Base-by-base conservation (phyloP, 305 asterid genomes). In the Fraxinus sp. region DNA sequence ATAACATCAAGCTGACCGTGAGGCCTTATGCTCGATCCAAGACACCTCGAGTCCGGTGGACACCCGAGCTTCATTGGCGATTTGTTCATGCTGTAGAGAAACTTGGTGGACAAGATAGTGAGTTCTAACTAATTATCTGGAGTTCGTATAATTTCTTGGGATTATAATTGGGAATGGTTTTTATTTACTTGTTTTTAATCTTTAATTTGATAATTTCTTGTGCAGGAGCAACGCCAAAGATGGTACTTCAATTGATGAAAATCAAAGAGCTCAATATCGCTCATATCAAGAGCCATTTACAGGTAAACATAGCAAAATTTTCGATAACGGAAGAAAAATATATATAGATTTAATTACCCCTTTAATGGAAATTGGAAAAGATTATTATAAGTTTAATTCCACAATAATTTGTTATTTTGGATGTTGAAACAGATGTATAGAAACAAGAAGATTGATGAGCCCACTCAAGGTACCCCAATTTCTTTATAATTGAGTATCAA, bases 221-320 rank as follows among this genome's bases (percentile, higher is more conserved):
- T 85, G 88, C 83, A 94, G 98, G 91, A 86, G 97, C 98, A 39
- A 94, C 97, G 1, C 97, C 97, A 9, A 93, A 92, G 80, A 68
- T 92, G 85, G 97, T 94, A 82, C 93, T 94, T 78, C 95, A 93
- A 74, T 49, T 91, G 87, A 94, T 94, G 98, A 86, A 88, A 81
- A 85, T 93, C 84, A 93, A 92, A 83, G 98, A 94, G 81, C 92
- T 94, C 1, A 90, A 89, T 82, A 93, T 94, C 78, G 90, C 98
- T 87, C 97, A 93, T 87, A 94, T 94, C 83, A 94, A 94, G 90
- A 94, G 98, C 88, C 98, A 94, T 86, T 90, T 94, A 89, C 97
- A 94, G 97, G 97, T 91, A 72, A 70, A 30, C 3, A 4, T 30
- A 13, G 20, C 37, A 68, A 66, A 24, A 10, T 9, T 66, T 28